Evolutionary conservation across 2,329 filamentous ascomycete species (phyloP).

Genomic region (Setomelanomma holmii): DNA sequence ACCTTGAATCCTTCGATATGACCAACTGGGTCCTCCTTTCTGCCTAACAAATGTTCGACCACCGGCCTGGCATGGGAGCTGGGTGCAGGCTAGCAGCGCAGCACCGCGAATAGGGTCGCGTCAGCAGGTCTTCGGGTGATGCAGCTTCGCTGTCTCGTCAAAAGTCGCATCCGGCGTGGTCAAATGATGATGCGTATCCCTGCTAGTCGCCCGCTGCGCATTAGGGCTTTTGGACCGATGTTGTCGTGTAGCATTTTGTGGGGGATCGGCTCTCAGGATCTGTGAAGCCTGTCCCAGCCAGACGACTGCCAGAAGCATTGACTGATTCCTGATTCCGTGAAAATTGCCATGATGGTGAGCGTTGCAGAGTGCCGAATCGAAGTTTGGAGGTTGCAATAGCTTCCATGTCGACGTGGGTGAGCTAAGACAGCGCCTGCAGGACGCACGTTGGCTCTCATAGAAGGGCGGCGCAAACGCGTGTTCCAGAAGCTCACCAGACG

Average conservation of each 20-base stretch:
- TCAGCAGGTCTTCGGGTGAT: slow-evolving; percentile 10
- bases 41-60: not conserved
- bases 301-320: not conserved
- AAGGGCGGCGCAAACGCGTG: slow-evolving; percentile 8
- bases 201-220: slow-evolving; percentile 22
- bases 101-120: slow-evolving; percentile 3
- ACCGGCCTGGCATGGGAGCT: slow-evolving; percentile 1
- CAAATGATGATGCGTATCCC: slow-evolving; percentile 15
- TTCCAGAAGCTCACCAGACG: slow-evolving; percentile 12
- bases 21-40: slow-evolving; percentile 10
- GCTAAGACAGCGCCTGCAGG: slow-evolving; percentile 1
- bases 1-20: slow-evolving; percentile 1
- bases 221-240: slow-evolving; percentile 23
- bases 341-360: not conserved
- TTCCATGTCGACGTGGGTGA: not conserved
- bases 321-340: not conserved
- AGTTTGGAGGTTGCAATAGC: not conserved
- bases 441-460: not conserved
- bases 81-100: slow-evolving; percentile 8
- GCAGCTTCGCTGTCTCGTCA: slow-evolving; percentile 8
- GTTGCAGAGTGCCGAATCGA: not conserved
- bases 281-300: not conserved
- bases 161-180: slow-evolving; percentile 4
- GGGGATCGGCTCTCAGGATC: slow-evolving; percentile 33
- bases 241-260: slow-evolving; percentile 27